Evolutionary conservation across 1,284 basidiomycete genomes (phyloP), one percentile per base, ranked within the genome.

Genomic region (Rhodotorula sp.): DNA sequence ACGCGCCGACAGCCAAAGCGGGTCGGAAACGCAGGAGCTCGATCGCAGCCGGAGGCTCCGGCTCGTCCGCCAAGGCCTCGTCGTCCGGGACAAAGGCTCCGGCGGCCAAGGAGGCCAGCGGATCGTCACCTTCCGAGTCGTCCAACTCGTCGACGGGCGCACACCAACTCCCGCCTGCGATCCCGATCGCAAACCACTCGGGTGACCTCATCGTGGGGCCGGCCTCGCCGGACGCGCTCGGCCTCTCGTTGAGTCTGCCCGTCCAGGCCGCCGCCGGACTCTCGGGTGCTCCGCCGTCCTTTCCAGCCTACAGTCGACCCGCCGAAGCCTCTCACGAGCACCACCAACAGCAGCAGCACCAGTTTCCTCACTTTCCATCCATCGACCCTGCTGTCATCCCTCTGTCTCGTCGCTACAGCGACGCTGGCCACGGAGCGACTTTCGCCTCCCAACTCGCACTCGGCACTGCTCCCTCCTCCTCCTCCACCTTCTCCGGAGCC

Each of bases 221-320:
- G 15, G 24, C 57, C 18, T 55, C 49, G 33, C 33, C 51, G 26
- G 53, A 54, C 53, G 24, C 53, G 12, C 53, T 68, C 45, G 64
- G 66, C 17, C 60, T 75, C n/a, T 62, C 74, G 51, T 37, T 68
- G 59, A 65, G 55, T 58, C 54, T 75, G 6, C 68, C 73, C n/a
- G 45, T 69, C n/a, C 26, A 26, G n/a, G 51, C 53, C 26, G 51
- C 24, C 51, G 53, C 53, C 17, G 53, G n/a, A 26, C 26, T 54
- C 12, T 26, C 26, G 26, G 53, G 53, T 15, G 62, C 56, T 17
- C 71, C 70, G 44, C 67, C 73, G 42, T 66, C 66, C 59, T 75
- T 75, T 66, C 72, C 68, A 2, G 57, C 74, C 59, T 75, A 74
- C 63, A 69, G 68, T 8, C 62, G 67, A 29, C 72, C 71, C 53